Percentiles rank a stretch among this genome's conserved stretches.
Conservation (phyloP, 2,329 filamentous ascomycete species). For the Cladophialophora carrionii region DNA sequence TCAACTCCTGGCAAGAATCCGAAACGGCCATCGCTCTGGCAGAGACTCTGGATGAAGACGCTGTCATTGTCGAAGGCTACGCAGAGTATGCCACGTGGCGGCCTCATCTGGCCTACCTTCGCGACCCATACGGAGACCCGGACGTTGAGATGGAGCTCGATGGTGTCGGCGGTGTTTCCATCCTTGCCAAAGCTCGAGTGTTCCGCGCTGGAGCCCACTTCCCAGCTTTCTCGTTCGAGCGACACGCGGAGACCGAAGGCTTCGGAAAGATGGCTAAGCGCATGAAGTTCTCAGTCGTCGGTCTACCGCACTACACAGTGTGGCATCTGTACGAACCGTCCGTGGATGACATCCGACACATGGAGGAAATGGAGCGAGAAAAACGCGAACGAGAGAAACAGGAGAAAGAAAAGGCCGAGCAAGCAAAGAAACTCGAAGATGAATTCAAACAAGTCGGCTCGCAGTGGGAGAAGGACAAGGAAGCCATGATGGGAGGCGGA, state of each 20-base stretch:
- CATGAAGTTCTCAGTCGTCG: constrained; percentile 94
- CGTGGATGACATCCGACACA: constrained; percentile 93
- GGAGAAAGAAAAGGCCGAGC: constrained; percentile 72
- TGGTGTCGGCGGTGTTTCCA: constrained; percentile 88
- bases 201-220: constrained; percentile 96
- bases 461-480: constrained; percentile 91
- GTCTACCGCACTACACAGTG: constrained; percentile 95
- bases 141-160: constrained; percentile 99
- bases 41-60: constrained; percentile 94
- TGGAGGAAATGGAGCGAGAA: constrained; percentile 98
- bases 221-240: constrained; percentile 97
- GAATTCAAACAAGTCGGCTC: constrained; percentile 74
- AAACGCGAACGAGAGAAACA: constrained; percentile 77
- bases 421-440: constrained; percentile 76
- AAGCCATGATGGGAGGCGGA: constrained; percentile 61
- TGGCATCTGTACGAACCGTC: constrained; percentile 99
- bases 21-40: constrained; percentile 92
- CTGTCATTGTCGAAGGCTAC: constrained; percentile 97
- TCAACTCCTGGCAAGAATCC: constrained; percentile 99
- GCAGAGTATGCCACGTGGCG: constrained; percentile 99
- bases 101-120: constrained; percentile 92
- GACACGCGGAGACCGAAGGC: constrained; percentile 96
- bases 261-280: constrained; percentile 99
- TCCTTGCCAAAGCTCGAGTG: constrained; percentile 91
- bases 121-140: constrained; percentile 94